Conservation (phyloP, 805 yeast species). For the Yarrowia sp. region DNA sequence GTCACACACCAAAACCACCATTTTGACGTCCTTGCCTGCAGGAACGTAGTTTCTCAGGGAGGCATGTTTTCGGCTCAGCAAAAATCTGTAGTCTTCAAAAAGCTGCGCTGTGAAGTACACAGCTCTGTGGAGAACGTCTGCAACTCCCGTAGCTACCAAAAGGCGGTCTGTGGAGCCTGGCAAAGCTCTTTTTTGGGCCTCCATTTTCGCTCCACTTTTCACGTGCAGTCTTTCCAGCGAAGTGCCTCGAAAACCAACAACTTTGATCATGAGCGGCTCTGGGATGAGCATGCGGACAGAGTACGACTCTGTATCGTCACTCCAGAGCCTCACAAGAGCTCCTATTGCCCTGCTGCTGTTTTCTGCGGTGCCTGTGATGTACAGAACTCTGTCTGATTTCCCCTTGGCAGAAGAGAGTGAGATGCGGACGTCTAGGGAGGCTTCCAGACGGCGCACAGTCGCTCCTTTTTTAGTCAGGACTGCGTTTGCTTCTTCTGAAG, state of each 20-base stretch:
- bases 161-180: not conserved
- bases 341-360: conserved; percentile 4
- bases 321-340: not conserved
- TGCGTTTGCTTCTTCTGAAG: not conserved
- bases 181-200: not conserved
- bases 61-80: not conserved
- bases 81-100: conserved; percentile 9
- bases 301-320: not conserved
- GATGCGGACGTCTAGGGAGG: not conserved
- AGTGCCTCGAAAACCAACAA: not conserved
- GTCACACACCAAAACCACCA: not conserved
- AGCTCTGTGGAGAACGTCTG: not conserved
- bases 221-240: not conserved
- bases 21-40: not conserved
- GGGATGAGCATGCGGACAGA: not conserved
- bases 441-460: not conserved
- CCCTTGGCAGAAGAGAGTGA: not conserved
- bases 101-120: conserved; percentile 1
- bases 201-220: conserved; percentile 1
- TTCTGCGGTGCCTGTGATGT: not conserved
- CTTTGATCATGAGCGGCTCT: conserved; percentile 2
- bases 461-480: not conserved
- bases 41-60: not conserved
- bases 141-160: not conserved
- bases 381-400: not conserved